Base-by-base conservation (phyloP, 1,284 basidiomycete genomes). In the Ceratobasidium sp. region DNA sequence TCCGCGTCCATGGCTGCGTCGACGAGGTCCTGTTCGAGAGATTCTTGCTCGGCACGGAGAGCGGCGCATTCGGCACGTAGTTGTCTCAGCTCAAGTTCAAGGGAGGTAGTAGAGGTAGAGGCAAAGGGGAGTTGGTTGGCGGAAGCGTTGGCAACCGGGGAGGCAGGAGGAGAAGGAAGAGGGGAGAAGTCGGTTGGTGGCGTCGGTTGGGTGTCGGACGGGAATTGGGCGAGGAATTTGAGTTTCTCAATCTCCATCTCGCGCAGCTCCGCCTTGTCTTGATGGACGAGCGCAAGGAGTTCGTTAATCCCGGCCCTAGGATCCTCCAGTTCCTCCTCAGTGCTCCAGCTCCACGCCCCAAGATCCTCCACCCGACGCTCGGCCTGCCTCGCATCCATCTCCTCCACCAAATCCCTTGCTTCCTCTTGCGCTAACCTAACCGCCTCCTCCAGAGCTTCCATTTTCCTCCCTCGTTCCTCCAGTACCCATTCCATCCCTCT, bases 401-500 rank as follows among this genome's bases (percentile, higher is more conserved):
- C 66, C 26, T 69, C 54, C 28, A 23, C 44, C 54, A 69, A 30
- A 16, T 58, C 63, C 2, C 18, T 23, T 23, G 32, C 21, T 32
- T 69, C 54, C 52, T 58, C 66, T 43, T 43, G 11, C 30, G 26
- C 66, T 18, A 58, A 26, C 66, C 38, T 32, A n/a, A 55, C 35
- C 14, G 21, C 35, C 54, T 66, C 28, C 55, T 61, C 50, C 35
- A 59, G 35, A 2, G 26, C 23, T 16, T 64, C 59, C 32, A 83
- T 82, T 77, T 81, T 84, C 80, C 83, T 87, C 79, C 78, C 85
- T 78, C 91, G 90, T 1, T 75, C 76, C 0, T 77, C 80, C 2
- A 88, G 62, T 3, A 81, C 76, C 78, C 84, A 87, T 81, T 90
- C 88, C 64, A 91, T 77, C 47, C 90, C 89, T 0, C 80, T 80